Base-by-base conservation (phyloP, 805 yeast species). In the Barnettozyma vustinii region DNA sequence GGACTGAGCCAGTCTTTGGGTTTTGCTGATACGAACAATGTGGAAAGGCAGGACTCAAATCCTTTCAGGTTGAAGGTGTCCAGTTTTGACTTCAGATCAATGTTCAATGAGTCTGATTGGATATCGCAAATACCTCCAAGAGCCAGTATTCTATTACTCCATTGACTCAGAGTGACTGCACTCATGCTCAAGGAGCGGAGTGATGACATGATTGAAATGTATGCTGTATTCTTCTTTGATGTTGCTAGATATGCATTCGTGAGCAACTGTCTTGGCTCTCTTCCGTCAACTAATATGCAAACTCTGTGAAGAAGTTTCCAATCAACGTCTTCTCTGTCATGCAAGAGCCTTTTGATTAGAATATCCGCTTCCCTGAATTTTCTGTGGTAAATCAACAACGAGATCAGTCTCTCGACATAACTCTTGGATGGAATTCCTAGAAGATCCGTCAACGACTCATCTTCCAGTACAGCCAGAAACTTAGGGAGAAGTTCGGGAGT, bases 251-350 rank as follows among this genome's bases (percentile, higher is more conserved):
- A 57, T 9, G 56, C 33, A 23, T 15, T 40, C 3, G 55, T 16
- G n/a, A 58, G 19, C 1, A 49, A 12, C 9, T 44, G 21, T 21
- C 51, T 37, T 1, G 51, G 49, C 4, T 42, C 48, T 2, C 44
- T 10, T 1, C 33, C 32, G 1, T 56, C 55, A 9, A 44, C 19
- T 0, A 52, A 15, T 1, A 58, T 13, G 4, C 52, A 46, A 8
- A 53, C 56, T 7, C 52, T 42, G 3, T 56, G 18, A 13, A 58
- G 40, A 2, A 51, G 52, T 2, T 36, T 26, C 60, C 60, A 58
- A n/a, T 56, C 30, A 13, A 54, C 19, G 6, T 42, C 19, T 1
- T 26, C 16, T 4, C 43, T 25, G 1, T 27, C 12, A 6, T 20
- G 12, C 8, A 53, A 37, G 12, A 43, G 40, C 5, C 41, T 40